phyloP scores from a whole-genome alignment of 1,284 basidiomycete species.

The Melampsora medusae region DNA sequence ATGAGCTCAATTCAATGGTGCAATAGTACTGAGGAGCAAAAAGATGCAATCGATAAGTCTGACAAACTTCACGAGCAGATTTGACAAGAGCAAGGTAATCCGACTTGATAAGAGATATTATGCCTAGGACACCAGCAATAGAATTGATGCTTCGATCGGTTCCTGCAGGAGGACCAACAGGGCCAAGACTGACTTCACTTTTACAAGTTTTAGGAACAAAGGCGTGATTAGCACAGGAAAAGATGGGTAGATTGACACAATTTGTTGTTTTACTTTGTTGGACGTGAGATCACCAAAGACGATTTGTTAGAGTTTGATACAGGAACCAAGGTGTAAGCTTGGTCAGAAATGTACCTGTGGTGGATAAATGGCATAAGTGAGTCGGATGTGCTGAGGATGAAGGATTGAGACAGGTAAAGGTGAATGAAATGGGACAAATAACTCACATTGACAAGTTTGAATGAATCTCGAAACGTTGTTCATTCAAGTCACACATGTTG shows the following conservation, averaged over 20 bases:
- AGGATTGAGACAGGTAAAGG: background rate
- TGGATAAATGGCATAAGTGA: background rate
- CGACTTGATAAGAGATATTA: slow-evolving; percentile 32
- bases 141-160: slow-evolving; percentile 15
- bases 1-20: background rate
- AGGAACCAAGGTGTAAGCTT: slow-evolving; percentile 24
- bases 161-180: slow-evolving; percentile 21
- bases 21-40: background rate
- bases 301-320: background rate
- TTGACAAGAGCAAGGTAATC: slow-evolving; percentile 40
- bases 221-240: background rate
- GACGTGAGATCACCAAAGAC: slow-evolving; percentile 13
- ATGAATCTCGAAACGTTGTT: background rate
- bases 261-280: slow-evolving; percentile 11
- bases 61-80: slow-evolving; percentile 36
- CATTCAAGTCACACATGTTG: background rate
- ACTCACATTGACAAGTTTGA: slow-evolving; percentile 3
- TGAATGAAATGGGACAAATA: no score
- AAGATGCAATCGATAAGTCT: background rate
- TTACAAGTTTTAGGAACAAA: slow-evolving; percentile 1
- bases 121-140: slow-evolving; percentile 35
- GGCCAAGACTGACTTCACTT: slow-evolving; percentile 24
- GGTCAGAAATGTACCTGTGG: slow-evolving; percentile 32
- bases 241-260: background rate
- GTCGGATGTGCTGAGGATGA: background rate